A percentile compares a stretch with the other conserved stretches of the same genome.
These are phyloP conservation scores for Starmerella roubikii DNA, from an alignment of 805 yeast species.

Conservation along the genomic window DNA sequence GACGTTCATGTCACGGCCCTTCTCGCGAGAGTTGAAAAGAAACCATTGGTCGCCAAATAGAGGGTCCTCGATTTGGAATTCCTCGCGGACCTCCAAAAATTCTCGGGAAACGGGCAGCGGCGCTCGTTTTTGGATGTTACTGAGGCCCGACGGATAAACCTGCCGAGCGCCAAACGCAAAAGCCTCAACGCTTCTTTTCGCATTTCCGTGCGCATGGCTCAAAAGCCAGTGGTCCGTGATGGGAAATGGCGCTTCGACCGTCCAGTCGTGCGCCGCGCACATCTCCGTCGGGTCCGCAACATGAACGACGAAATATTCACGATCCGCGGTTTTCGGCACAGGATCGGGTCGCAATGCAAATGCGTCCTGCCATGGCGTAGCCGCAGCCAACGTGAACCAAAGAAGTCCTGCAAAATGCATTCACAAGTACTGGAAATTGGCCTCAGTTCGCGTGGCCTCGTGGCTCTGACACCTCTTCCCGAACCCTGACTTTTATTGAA, in stretches of 20 bases:
- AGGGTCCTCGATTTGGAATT: slow-evolving; percentile 67
- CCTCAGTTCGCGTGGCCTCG: too few relatives aligned
- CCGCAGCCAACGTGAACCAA: not conserved
- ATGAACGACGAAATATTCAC: slow-evolving; percentile 19
- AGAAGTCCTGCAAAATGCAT: too few relatives aligned
- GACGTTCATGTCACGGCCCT: slow-evolving; percentile 79
- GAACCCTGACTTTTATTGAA: too few relatives aligned
- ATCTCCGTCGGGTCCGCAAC: slow-evolving; percentile 10
- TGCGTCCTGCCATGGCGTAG: slow-evolving; percentile 16
- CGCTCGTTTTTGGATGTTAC: slow-evolving; percentile 9
- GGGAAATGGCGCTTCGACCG: slow-evolving; percentile 21
- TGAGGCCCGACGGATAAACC: slow-evolving; percentile 4
- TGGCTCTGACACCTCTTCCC: too few relatives aligned
- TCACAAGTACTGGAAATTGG: too few relatives aligned
- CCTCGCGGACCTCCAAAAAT: slow-evolving; percentile 18
- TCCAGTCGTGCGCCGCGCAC: slow-evolving; percentile 8
- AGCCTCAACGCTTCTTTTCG: slow-evolving; percentile 1
- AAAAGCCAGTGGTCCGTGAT: slow-evolving; percentile 21
- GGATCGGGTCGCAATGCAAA: slow-evolving; percentile 17
- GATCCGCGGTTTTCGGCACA: slow-evolving; percentile 10
- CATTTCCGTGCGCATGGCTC: slow-evolving; percentile 7
- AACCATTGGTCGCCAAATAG: slow-evolving; percentile 84
- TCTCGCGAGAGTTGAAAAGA: slow-evolving; percentile 54
- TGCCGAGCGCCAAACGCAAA: slow-evolving; percentile 2
- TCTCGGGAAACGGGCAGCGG: slow-evolving; percentile 7